Conservation (phyloP, 495 filamentous ascomycete species). For the Astrothelium macrocarpum region DNA sequence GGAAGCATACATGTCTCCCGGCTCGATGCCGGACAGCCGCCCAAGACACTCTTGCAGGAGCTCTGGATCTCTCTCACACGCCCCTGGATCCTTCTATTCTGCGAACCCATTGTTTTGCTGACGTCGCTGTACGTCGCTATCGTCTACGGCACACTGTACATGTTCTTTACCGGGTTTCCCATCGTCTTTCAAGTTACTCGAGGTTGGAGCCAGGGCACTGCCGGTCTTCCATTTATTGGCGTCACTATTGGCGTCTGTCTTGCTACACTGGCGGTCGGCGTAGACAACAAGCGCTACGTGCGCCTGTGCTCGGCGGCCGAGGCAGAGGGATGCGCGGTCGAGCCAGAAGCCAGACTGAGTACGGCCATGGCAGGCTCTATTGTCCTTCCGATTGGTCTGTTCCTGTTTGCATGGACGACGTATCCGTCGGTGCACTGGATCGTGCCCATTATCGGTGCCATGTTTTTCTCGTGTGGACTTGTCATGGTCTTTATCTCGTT, state of each 20-base stretch:
- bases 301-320: constrained; percentile 12
- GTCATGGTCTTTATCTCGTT: constrained; percentile 22
- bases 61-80: constrained; percentile 42
- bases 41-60: constrained; percentile 22
- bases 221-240: constrained; percentile 21
- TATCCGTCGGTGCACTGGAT: constrained; percentile 41
- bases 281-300: constrained; percentile 19
- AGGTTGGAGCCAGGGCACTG: constrained; percentile 22
- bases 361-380: constrained; percentile 34
- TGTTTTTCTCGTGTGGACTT: constrained; percentile 28
- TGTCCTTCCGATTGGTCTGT: constrained; percentile 44
- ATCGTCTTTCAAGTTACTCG: constrained; percentile 22
- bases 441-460: constrained; percentile 43
- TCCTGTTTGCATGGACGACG: constrained; percentile 44
- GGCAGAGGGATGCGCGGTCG: constrained; percentile 15
- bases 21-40: constrained; percentile 26
- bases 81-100: constrained; percentile 47
- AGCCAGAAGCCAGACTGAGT: constrained; percentile 25
- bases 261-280: constrained; percentile 20
- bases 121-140: constrained; percentile 33
- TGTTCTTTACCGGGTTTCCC: constrained; percentile 26
- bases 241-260: constrained; percentile 14
- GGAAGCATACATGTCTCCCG: constrained; percentile 11
- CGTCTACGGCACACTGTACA: constrained; percentile 29
- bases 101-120: constrained; percentile 50